Base-by-base conservation (phyloP, 352 stramenopile species). In the Pythium sukuiense region DNA sequence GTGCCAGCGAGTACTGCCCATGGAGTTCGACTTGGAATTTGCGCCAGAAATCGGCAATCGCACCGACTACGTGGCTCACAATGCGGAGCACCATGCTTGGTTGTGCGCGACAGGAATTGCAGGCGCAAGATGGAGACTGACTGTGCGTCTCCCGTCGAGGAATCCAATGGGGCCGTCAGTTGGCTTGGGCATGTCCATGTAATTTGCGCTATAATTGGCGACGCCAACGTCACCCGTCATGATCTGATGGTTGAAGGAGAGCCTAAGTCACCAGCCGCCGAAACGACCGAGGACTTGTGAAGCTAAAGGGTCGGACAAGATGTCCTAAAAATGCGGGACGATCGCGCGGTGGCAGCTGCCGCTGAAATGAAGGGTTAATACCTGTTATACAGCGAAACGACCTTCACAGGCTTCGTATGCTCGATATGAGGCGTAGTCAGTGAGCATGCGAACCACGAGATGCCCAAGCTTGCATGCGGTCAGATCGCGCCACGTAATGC, bases 401-500 rank as follows among this genome's bases (percentile, higher is more conserved):
- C 77, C 81, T 37, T 77, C 77, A 6, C 62, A 79, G 35, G 78
- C 68, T 68, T 90, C 81, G 59, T 87, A 87, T 6, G 55, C 58
- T 33, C 69, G 69, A 35, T 85, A 90, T 20, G 78, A 72, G n/a
- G 88, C 75, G 33, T 80, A 88, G 45, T 89, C 82, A 13, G 63
- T 84, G 48, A 90, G 37, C 59, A 90, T 82, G 54, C 81, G 73
- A 56, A 85, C 77, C 2, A 89, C 74, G 12, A 75, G 30, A 61
- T 83, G 81, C 4, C 77, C 79, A 9, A 87, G 72, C 24, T 76
- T 74, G 63, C 79, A 88, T 6, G 67, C 64, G n/a, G 73, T 73
- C 30, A 89, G 69, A 63, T 91, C 83, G 30, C 72, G 72, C 80
- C 73, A 89, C 3, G 79, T 84, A 55, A 91, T 88, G 7, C 72